Percentiles rank a stretch among this genome's conserved stretches.
Evolutionary conservation across 2,329 filamentous ascomycete genomes (phyloP).

Genomic region (Verticillium tricorpus): DNA sequence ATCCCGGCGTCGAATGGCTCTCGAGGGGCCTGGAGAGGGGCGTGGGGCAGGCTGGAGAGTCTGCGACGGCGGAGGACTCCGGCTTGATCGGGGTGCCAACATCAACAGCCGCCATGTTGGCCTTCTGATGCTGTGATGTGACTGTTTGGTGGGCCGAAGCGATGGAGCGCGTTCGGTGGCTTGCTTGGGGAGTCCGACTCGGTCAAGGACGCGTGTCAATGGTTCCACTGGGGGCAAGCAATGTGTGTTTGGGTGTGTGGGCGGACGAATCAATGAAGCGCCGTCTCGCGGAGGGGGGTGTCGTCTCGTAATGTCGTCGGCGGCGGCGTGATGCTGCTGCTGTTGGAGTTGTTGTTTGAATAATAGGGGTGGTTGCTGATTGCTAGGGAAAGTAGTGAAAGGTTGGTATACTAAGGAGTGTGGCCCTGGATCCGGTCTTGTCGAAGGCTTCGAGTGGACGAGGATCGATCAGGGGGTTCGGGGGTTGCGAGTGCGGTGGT

Average conservation of each 20-base stretch:
- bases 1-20: constrained; percentile 33
- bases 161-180: background rate
- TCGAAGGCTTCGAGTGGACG: constrained; percentile 8
- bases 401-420: background rate
- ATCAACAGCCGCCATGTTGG: background rate
- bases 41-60: background rate
- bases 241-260: background rate
- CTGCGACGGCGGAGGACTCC: background rate
- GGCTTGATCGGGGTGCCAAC: constrained; percentile 1
- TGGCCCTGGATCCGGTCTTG: constrained; percentile 5
- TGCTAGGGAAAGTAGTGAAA: constrained; percentile 1
- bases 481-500: constrained; percentile 5
- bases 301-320: background rate
- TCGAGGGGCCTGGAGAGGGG: constrained; percentile 6
- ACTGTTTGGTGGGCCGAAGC: constrained; percentile 6
- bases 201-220: background rate
- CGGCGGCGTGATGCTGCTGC: background rate
- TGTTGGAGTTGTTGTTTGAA: background rate
- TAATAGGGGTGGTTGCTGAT: background rate
- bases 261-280: background rate
- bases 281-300: background rate
- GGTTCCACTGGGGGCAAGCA: background rate
- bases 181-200: background rate
- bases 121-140: constrained; percentile 4
- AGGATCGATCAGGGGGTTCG: constrained; percentile 16